A percentile compares a stretch with the other conserved stretches of the same genome.
Evolutionary conservation across 164 flowering plant genomes (phyloP).

Genomic region (Dillenia turbinata): DNA sequence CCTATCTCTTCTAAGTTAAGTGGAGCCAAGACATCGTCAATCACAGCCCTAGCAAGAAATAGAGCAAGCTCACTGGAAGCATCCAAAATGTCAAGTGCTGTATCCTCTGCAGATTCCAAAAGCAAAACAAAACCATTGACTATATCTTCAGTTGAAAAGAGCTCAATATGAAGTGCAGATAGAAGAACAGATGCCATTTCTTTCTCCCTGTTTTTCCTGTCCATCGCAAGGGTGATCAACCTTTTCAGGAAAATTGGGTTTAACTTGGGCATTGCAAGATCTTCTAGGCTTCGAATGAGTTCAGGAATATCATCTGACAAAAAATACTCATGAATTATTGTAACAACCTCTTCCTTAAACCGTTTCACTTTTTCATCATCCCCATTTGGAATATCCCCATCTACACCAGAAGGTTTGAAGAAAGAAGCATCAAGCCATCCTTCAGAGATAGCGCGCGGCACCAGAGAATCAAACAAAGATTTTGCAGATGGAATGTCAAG

Average conservation of each 20-base stretch:
- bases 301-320: slow-evolving; percentile 96
- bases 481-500: slow-evolving; percentile 96
- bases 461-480: slow-evolving; percentile 48
- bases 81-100: slow-evolving; percentile 87
- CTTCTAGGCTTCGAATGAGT: slow-evolving; percentile 82
- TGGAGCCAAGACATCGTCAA: slow-evolving; percentile 93
- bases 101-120: slow-evolving; percentile 92
- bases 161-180: slow-evolving; percentile 82
- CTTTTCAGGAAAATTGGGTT: slow-evolving; percentile 86
- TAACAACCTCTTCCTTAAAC: slow-evolving; percentile 75
- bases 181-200: slow-evolving; percentile 97
- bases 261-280: slow-evolving; percentile 65
- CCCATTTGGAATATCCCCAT: slow-evolving; percentile 30
- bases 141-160: slow-evolving; percentile 87
- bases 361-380: slow-evolving; percentile 46
- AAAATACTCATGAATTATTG: slow-evolving; percentile 91
- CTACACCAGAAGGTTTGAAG: slow-evolving; percentile 33
- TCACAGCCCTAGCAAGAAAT: slow-evolving; percentile 90
- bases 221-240: slow-evolving; percentile 94
- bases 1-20: slow-evolving; percentile 81
- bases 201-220: slow-evolving; percentile 92
- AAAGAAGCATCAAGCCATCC: slow-evolving; percentile 91
- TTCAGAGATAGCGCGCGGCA: slow-evolving; percentile 66
- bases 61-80: slow-evolving; percentile 92
- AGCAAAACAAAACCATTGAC: slow-evolving; percentile 89